Base-by-base conservation (phyloP, 2,329 filamentous ascomycete species). In the Alternaria sp. region DNA sequence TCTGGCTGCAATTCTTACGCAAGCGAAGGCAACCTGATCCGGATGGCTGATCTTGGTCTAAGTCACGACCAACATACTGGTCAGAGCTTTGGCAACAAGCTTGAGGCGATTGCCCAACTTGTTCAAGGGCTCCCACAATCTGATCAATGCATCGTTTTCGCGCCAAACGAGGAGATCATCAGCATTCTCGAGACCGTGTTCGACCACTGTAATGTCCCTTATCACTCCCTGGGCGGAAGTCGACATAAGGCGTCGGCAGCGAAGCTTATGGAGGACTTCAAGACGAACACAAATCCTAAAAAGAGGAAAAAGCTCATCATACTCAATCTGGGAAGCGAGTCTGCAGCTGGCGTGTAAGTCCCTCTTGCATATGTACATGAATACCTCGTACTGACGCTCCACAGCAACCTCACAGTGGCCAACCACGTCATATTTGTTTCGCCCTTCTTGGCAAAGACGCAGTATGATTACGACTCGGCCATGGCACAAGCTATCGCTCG, bases 401-500 rank as follows among this genome's bases (percentile, higher is more conserved):
- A 23, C 32, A 88, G 85, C 10, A 91, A 91, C 66, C 77, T 91
- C 2, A 86, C 88, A 50, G 84, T 83, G 43, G 88, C 88, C 0
- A 90, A 90, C 64, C 88, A 91, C 61, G 80, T 91, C 36, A 83
- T 91, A 30, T 91, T 91, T 73, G 74, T 90, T 3, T 83, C 85
- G 0, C 88, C 89, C 0, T 75, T 89, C 9, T 77, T 87, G 1
- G 78, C 83, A 0, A 72, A 80, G 36, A 83, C 81, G 0, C 83
- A 87, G 50, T 83, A 87, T 47, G 80, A 83, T 6, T 91, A 89
- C 70, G 81, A 87, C 0, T 81, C 85, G 0, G 82, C 84, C 0
- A 90, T 90, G 85, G 85, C 82, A 0, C 89, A 91, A 65, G 88
- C 88, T 0, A 86, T 90, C 19, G 89, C 89, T 2, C 84, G 89